phyloP scores from a whole-genome alignment of 31 red algal species.

The Pterothamnion heteromorphum region DNA sequence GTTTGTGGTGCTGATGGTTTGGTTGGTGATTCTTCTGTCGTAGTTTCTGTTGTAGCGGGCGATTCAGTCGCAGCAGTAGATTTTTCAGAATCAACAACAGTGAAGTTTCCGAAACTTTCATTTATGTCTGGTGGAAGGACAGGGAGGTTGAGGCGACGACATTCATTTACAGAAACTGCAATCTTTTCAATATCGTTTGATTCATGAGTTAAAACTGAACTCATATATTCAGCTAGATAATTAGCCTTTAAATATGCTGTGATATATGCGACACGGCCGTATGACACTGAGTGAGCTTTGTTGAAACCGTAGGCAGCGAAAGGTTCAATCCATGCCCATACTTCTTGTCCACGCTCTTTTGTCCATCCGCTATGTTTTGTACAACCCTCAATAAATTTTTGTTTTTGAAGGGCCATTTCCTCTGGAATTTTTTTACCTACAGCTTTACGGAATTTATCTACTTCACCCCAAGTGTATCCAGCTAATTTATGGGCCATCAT shows the following conservation, averaged over 20 bases:
- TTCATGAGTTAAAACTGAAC: neutral
- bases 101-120: constrained; percentile 16
- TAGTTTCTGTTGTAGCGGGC: no score
- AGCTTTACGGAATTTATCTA: constrained; percentile 64
- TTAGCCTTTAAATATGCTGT: constrained; percentile 75
- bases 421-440: constrained; percentile 77
- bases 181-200: constrained; percentile 49
- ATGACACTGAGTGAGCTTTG: constrained; percentile 70
- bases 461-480: constrained; percentile 65
- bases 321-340: constrained; percentile 49
- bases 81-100: neutral
- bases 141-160: neutral
- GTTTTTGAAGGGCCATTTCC: constrained; percentile 53
- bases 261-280: constrained; percentile 60
- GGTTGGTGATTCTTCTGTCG: no score
- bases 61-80: no score
- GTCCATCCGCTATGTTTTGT: neutral
- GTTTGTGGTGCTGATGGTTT: neutral
- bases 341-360: neutral
- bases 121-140: constrained; percentile 53
- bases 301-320: constrained; percentile 85
- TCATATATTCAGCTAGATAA: constrained; percentile 64
- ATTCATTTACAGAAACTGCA: constrained; percentile 38
- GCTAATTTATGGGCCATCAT: constrained; percentile 55
- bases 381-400: constrained; percentile 51